Base-by-base conservation (phyloP, 192 early-diverging fungal genomes). In the Geranomyces variabilis region DNA sequence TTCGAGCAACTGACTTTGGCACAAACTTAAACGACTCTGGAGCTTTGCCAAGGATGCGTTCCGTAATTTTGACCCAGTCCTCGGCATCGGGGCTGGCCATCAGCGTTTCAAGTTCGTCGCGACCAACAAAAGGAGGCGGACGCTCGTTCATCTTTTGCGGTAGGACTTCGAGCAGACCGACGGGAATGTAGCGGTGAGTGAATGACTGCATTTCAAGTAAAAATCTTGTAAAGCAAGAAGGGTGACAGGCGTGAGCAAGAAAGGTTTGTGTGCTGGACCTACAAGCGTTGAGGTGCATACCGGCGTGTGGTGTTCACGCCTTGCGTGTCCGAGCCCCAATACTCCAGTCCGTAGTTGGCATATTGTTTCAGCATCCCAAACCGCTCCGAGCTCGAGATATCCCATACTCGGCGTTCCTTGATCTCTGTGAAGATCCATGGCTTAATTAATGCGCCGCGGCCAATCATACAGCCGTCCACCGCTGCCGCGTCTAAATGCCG, bases 351-450 rank as follows among this genome's bases (percentile, higher is more conserved):
- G 74, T 85, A 94, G 26, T 87, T 69, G 14, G 87, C 88, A 83
- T 90, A 99, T 46, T 87, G 74, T 66, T 87, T 88, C 66, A 99
- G 76, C 43, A 99, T 91, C 59, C 96, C 97, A 51, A 99, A 86
- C 19, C 97, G 90, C 82, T 99, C 96, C 5, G 79, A 66, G 0
- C 93, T 86, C 30, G 90, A 90, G 63, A 99, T 99, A 71, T 99
- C 97, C 89, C 91, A 97, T 62, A 93, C 85, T 17, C 87, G 79
- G 53, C 89, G 86, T 43, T 91, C 88, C 66, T 92, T 89, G 69
- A 99, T 97, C 74, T 99, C 97, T 3, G 84, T 87, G 77, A 99
- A 98, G 1, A 99, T 86, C 97, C 97, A 99, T 4, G 97, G 97
- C 83, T 99, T 99, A 70, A 97, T 93, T 58, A 96, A 79, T 6